Evolutionary conservation across 2,329 filamentous ascomycete species (phyloP).

Genomic region (Dothistroma pini): DNA sequence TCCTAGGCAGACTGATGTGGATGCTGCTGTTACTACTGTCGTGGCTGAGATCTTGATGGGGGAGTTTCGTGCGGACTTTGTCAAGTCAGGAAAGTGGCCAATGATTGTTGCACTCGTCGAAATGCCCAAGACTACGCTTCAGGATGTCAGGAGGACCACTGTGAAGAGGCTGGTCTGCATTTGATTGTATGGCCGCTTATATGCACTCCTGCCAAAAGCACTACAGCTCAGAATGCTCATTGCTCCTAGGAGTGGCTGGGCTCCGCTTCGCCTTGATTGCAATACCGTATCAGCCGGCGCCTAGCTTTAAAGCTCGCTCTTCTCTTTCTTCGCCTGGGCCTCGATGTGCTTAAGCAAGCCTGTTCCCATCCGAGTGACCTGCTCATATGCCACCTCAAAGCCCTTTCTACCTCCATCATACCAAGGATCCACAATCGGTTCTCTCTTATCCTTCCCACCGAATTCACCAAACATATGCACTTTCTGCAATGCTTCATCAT

Average conservation of each 20-base stretch:
- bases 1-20: conserved; percentile 8
- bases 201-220: background rate
- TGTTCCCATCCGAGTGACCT: conserved; percentile 70
- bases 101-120: conserved; percentile 12
- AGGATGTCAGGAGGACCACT: conserved; percentile 4
- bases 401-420: conserved; percentile 86
- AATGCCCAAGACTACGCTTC: conserved; percentile 13
- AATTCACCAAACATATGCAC: conserved; percentile 75
- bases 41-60: conserved; percentile 17
- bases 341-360: conserved; percentile 67
- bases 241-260: no score
- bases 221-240: no score
- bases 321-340: conserved; percentile 26
- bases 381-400: conserved; percentile 82
- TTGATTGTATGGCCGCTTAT: background rate
- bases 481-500: conserved; percentile 36
- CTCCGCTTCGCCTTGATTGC: no score
- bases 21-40: conserved; percentile 9
- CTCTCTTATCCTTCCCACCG: conserved; percentile 52
- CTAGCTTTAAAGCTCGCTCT: conserved; percentile 4
- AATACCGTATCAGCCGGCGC: background rate
- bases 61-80: conserved; percentile 14
- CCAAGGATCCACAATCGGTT: conserved; percentile 82
- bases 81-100: conserved; percentile 11
- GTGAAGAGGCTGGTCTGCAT: background rate